These are phyloP conservation scores for Oryza coarctata DNA, from an alignment of 176 grass and related monocot species.

Conservation along the genomic window DNA sequence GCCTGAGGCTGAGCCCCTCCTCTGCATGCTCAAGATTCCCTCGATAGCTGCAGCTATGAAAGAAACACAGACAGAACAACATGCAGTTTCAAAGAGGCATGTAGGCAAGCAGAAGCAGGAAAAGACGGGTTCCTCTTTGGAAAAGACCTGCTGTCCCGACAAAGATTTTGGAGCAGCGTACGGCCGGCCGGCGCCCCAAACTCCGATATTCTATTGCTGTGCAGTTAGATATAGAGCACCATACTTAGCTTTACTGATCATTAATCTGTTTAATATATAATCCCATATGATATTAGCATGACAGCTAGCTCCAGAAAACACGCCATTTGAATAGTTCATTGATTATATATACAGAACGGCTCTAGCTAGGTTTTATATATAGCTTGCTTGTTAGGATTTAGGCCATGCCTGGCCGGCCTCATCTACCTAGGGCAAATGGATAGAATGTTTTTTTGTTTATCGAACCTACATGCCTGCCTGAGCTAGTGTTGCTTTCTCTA, in stretches of 20 bases:
- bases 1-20: no score
- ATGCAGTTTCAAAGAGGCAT: conserved; percentile 13
- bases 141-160: conserved; percentile 38
- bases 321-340: not conserved
- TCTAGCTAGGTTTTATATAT: not conserved
- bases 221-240: not conserved
- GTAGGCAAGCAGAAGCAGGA: conserved; percentile 5
- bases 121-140: conserved; percentile 39
- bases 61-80: not conserved
- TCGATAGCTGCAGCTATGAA: not conserved
- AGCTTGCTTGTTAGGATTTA: no score
- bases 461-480: not conserved
- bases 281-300: not conserved
- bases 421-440: not conserved
- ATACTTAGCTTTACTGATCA: not conserved
- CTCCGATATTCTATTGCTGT: not conserved
- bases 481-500: not conserved
- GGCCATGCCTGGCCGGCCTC: not conserved
- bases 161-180: conserved; percentile 51
- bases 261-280: not conserved
- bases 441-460: not conserved
- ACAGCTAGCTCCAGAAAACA: not conserved
- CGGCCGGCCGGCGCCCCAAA: conserved; percentile 34
- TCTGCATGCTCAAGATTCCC: conserved; percentile 36
- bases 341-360: not conserved